Percentiles rank a stretch among this genome's conserved stretches.
Evolutionary conservation across 2,329 filamentous ascomycete species (phyloP).

Genomic region (Phaeoacremonium minimum): DNA sequence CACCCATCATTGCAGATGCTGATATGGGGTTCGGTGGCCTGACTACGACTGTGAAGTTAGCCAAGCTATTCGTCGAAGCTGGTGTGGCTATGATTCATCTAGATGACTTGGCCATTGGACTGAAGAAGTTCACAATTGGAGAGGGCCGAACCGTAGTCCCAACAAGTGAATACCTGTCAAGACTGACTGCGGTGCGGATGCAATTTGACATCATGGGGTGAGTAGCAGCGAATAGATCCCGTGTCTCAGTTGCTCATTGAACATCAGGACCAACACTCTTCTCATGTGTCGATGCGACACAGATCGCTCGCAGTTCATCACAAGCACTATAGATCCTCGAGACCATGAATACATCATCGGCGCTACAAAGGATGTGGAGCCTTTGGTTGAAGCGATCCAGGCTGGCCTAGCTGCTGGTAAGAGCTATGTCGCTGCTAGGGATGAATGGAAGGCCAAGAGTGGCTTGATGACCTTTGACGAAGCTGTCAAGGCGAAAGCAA

Average conservation of each 20-base stretch:
- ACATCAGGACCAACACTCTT: slow-evolving; percentile 23
- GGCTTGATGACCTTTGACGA: slow-evolving; percentile 27
- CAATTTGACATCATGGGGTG: slow-evolving; percentile 33
- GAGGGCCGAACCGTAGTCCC: slow-evolving; percentile 33
- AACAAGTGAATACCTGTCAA: slow-evolving; percentile 29
- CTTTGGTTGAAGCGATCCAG: slow-evolving; percentile 17
- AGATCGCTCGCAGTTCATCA: slow-evolving; percentile 32
- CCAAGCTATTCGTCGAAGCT: slow-evolving; percentile 32
- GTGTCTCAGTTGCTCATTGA: background rate
- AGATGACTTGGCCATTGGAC: slow-evolving; percentile 34
- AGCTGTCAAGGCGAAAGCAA: slow-evolving; percentile 21
- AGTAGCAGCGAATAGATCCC: background rate
- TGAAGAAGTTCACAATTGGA: slow-evolving; percentile 37
- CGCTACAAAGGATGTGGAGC: slow-evolving; percentile 23
- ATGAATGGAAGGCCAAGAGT: slow-evolving; percentile 24
- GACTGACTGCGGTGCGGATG: slow-evolving; percentile 28
- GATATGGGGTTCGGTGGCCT: slow-evolving; percentile 37
- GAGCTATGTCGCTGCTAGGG: slow-evolving; percentile 17
- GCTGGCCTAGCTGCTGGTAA: slow-evolving; percentile 17
- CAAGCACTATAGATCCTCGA: slow-evolving; percentile 26
- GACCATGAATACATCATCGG: slow-evolving; percentile 33
- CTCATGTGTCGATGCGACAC: slow-evolving; percentile 31
- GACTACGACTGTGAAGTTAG: slow-evolving; percentile 33
- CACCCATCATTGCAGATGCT: slow-evolving; percentile 33
- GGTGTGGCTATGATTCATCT: slow-evolving; percentile 38